Percentiles rank a stretch among this genome's conserved stretches.
These are phyloP conservation scores for Rhizopus delemar DNA, from an alignment of 371 early-diverging fungal species.

Conservation along the genomic window DNA sequence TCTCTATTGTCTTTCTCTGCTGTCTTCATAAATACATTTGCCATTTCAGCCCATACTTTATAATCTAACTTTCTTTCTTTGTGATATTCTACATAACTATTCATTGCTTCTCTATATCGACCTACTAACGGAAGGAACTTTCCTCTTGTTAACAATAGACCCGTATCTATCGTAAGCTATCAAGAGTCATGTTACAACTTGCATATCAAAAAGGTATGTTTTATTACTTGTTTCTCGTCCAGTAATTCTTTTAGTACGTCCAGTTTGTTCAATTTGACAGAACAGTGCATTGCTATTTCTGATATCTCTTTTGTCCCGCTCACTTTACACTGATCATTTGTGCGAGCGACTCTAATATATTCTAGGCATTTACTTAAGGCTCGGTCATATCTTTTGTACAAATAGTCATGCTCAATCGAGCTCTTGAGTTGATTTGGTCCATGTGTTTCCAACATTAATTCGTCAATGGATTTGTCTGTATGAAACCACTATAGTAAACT, in stretches of 20 bases:
- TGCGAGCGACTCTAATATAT: constrained; percentile 35
- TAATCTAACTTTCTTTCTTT: constrained; percentile 40
- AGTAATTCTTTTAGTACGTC: constrained; percentile 34
- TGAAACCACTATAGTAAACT: constrained; percentile 43
- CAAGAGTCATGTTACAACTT: not conserved
- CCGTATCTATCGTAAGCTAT: constrained; percentile 38
- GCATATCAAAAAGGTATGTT: not conserved
- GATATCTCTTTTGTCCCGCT: constrained; percentile 38
- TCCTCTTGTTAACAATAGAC: constrained; percentile 32
- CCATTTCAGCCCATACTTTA: constrained; percentile 35
- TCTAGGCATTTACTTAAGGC: constrained; percentile 35
- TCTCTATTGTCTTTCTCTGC: not conserved
- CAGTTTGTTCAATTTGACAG: constrained; percentile 27
- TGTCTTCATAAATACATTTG: constrained; percentile 23
- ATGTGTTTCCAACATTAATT: constrained; percentile 39
- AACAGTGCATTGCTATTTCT: constrained; percentile 47
- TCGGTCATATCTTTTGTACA: constrained; percentile 39
- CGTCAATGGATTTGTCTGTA: constrained; percentile 23
- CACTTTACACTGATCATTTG: constrained; percentile 34
- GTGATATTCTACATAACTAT: constrained; percentile 35
- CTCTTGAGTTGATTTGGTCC: constrained; percentile 47
- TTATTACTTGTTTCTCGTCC: constrained; percentile 34
- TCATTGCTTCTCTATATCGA: constrained; percentile 34
- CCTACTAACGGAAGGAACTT: constrained; percentile 38
- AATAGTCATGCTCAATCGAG: constrained; percentile 46